Evolutionary conservation across 1,139 yeast genomes (phyloP), one percentile per base, ranked within the genome.

Genomic region (Kluyveromyces sp.): DNA sequence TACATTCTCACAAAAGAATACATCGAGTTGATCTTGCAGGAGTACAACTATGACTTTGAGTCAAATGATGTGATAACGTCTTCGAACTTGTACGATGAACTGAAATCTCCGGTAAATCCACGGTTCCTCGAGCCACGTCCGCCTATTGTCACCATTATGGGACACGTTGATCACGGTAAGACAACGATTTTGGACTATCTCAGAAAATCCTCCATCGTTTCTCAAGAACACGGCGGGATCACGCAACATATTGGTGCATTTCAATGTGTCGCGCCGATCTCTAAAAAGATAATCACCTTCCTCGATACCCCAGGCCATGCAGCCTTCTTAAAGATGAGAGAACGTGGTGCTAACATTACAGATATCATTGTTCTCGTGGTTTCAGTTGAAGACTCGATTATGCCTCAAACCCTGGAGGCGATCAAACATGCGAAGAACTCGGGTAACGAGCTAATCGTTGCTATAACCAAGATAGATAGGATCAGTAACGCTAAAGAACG

Each of bases 231-330:
- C 62, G 99, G 99, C 40, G 98, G 99, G 18, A 92, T 92, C 42
- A 92, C 99, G 0, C 99, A 92, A 62, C 97, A 89, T 61, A 92
- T 92, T 48, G 98, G 98, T 60, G 98, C 98, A 0, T 94, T 94
- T 57, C 83, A 94, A 6, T 95, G 92, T 19, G 69, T 72, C 12
- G 77, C 95, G 0, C 89, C 94, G 0, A 63, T 76, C 1, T 78
- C 94, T 1, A 79, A 83, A 55, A 83, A 81, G 61, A 71, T 70
- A 42, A 86, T 92, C 51, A 89, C 97, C 0, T 89, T 92, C 53
- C 71, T 92, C 50, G 99, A 92, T 63, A 92, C 99, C 0, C 99
- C 99, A 0, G 99, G 99, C 0, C 99, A 92, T 65, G 94, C 96
- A 12, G 98, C 97, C 0, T 92, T 92, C 59, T 70, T 92, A 52